Base-by-base conservation (phyloP, 2,329 filamentous ascomycete genomes). In the Aspergillus terreus region DNA sequence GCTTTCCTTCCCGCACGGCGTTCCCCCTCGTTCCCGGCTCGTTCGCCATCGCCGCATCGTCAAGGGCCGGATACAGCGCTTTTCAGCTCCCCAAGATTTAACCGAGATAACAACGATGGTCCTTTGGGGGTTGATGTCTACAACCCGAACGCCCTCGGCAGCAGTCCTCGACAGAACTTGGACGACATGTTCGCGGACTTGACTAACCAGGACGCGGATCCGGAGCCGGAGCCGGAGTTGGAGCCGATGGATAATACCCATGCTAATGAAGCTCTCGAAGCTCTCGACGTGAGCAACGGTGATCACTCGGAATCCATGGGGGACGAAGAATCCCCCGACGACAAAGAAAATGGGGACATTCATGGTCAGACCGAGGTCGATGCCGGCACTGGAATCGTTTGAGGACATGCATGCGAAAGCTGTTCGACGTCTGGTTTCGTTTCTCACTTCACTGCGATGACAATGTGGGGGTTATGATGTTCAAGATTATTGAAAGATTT, bases 141-240 rank as follows among this genome's bases (percentile, higher is more conserved):
- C 43, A 59, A 52, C 40, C 54, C 61, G 15, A 67, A 67, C 44
- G 64, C 68, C 3, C 68, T 71, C 45, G 62, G 67, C 46, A 75
- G 71, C 48, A 74, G 67, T 51, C 71, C 71, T 53, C 71, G 70
- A 15, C 65, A 67, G 47, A 63, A 72, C 42, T 57, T 74, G 47
- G 74, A 75, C 52, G 71, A 74, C 51, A 69, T 77, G 17, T 78
- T 77, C 57, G 73, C 72, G 9, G 75, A 76, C 46, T 59, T 77
- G 50, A 76, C 73, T 2, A 74, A 76, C 48, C 71, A 76, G 52
- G 73, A 76, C 53, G 64, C 57, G 9, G 71, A 74, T 7, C 58
- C 58, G 10, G 66, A 67, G 43, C 46, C 55, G 4, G 66, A 65
- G 21, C 59, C 44, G 6, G 59, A 62, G 15, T 57, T 61, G 44